A percentile compares a stretch with the other conserved stretches of the same genome.
These are phyloP conservation scores for Neonothopanus nambi DNA, from an alignment of 1,284 basidiomycete genomes.

Conservation along the genomic window DNA sequence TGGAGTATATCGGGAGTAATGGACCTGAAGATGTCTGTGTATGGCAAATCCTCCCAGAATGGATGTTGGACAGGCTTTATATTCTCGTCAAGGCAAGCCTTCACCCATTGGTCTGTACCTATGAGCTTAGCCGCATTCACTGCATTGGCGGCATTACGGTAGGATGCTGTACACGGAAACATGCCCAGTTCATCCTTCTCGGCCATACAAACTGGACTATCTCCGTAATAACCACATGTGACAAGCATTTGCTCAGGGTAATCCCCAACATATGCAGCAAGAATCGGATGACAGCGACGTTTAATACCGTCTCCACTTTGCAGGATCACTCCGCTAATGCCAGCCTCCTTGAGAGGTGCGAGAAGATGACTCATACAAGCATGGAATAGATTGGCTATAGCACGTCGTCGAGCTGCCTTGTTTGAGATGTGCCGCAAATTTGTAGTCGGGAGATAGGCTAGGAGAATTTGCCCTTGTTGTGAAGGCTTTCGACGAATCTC, in stretches of 20 bases:
- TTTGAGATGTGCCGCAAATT: conserved; percentile 30
- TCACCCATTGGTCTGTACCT: background rate
- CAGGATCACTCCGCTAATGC: conserved; percentile 19
- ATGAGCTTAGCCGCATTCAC: background rate
- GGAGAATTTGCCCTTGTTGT: conserved; percentile 31
- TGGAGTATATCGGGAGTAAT: conserved; percentile 35
- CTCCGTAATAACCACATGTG: conserved; percentile 23
- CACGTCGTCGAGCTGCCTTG: conserved; percentile 20
- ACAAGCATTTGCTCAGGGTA: no score
- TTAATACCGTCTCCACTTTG: conserved; percentile 25
- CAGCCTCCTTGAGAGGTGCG: conserved; percentile 27
- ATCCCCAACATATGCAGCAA: no score
- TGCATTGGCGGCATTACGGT: background rate
- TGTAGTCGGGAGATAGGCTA: conserved; percentile 36
- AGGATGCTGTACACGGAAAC: background rate
- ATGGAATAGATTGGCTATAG: conserved; percentile 33
- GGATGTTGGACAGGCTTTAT: conserved; percentile 1
- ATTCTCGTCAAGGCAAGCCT: background rate
- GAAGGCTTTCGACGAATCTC: no score
- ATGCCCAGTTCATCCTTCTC: conserved; percentile 12
- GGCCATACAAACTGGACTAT: background rate
- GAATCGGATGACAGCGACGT: conserved; percentile 28
- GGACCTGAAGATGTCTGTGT: conserved; percentile 21
- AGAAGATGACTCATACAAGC: conserved; percentile 30
- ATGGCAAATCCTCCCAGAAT: background rate